Percentiles rank a stretch among this genome's conserved stretches.
Evolutionary conservation across 495 filamentous ascomycete species (phyloP).

Genomic region (Lasiosphaeria miniovina): DNA sequence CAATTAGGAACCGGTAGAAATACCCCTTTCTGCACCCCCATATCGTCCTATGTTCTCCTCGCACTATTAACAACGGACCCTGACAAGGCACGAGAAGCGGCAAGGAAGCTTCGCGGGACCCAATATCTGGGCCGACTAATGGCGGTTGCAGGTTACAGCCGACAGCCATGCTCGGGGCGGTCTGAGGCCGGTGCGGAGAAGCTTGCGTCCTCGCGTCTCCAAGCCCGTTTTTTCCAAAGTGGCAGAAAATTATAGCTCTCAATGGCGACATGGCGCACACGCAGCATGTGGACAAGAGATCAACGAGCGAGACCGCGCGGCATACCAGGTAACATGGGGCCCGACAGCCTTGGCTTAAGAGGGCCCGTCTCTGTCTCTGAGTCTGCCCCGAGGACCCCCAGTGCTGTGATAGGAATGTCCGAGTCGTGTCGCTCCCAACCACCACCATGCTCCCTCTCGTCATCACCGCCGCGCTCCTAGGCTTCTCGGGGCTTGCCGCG

Average conservation of each 20-base stretch:
- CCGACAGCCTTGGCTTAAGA: background rate
- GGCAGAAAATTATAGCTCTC: conserved; percentile 9
- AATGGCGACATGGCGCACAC: conserved; percentile 4
- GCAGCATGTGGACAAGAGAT: background rate
- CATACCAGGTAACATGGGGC: conserved; percentile 1
- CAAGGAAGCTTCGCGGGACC: too few species aligned
- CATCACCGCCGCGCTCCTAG: conserved; percentile 7
- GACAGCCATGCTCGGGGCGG: too few species aligned
- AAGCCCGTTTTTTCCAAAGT: conserved; percentile 16
- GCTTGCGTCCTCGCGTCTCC: conserved; percentile 1
- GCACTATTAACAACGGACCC: too few species aligned
- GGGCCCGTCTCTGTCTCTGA: background rate
- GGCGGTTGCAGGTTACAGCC: too few species aligned
- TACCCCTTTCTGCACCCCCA: too few species aligned
- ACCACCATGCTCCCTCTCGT: conserved; percentile 11
- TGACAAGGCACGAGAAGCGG: too few species aligned
- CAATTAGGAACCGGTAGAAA: too few species aligned
- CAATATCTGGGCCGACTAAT: too few species aligned
- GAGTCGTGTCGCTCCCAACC: background rate
- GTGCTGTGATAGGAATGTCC: background rate
- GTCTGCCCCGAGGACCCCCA: background rate
- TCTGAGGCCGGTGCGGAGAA: conserved; percentile 11
- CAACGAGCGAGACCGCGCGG: background rate
- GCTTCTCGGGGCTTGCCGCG: background rate
- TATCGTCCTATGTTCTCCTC: too few species aligned